These are phyloP conservation scores for Diplogelasinospora grovesii DNA, from an alignment of 495 filamentous ascomycete genomes.

Conservation along the genomic window DNA sequence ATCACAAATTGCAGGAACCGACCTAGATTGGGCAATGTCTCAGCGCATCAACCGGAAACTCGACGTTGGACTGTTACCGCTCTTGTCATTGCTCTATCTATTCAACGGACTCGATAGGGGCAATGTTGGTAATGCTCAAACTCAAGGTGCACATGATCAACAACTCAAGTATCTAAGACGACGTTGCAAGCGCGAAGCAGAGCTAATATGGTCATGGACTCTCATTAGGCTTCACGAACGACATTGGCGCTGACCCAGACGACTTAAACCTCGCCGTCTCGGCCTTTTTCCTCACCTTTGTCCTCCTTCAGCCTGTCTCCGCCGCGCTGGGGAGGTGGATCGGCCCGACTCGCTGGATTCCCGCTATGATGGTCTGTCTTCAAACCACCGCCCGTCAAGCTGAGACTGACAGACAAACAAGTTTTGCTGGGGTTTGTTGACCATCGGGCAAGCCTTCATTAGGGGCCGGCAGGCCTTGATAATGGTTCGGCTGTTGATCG, in stretches of 20 bases:
- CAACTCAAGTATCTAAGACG: too few species aligned
- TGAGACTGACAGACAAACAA: background rate
- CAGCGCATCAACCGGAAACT: conserved; percentile 26
- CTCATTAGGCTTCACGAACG: conserved; percentile 25
- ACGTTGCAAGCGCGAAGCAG: background rate
- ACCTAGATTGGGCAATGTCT: background rate
- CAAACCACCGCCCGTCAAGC: background rate
- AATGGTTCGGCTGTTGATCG: conserved; percentile 16
- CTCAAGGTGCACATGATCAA: conserved; percentile 18
- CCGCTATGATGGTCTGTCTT: conserved; percentile 41
- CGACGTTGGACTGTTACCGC: conserved; percentile 29
- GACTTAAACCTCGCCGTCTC: conserved; percentile 51
- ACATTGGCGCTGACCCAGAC: conserved; percentile 22
- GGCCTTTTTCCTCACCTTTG: conserved; percentile 51
- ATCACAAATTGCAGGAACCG: background rate
- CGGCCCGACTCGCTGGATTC: conserved; percentile 48
- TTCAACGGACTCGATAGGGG: conserved; percentile 36
- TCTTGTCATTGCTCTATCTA: conserved; percentile 32
- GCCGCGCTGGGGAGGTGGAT: conserved; percentile 47
- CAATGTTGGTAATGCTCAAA: conserved; percentile 41
- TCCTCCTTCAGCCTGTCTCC: conserved; percentile 48
- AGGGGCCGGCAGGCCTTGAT: conserved; percentile 18
- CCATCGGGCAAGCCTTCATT: conserved; percentile 37
- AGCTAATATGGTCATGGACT: background rate
- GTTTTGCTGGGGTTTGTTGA: conserved; percentile 46